Percentiles rank a stretch among this genome's conserved stretches.
phyloP scores from a whole-genome alignment of 1,284 basidiomycete species.

The Thecaphora thlaspeos region DNA sequence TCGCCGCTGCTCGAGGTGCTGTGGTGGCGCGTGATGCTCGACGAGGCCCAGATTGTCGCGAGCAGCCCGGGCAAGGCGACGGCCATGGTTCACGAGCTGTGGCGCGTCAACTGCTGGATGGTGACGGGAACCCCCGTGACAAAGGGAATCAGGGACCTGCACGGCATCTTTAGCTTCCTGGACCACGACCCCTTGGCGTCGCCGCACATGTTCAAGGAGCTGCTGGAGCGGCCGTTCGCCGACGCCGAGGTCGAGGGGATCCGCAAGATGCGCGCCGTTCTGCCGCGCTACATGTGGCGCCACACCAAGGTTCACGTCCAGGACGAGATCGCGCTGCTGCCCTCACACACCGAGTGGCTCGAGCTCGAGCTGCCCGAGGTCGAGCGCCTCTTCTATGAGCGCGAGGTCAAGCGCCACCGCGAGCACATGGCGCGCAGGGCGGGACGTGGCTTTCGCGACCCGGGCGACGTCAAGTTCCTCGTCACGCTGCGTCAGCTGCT shows the following conservation, averaged over 20 bases:
- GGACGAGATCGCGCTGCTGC: constrained; percentile 30
- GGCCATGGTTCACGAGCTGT: constrained; percentile 36
- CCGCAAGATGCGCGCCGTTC: constrained; percentile 20
- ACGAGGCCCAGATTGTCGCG: constrained; percentile 42
- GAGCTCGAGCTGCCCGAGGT: constrained; percentile 34
- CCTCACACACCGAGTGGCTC: constrained; percentile 21
- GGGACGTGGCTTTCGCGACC: constrained; percentile 7
- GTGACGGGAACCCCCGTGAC: constrained; percentile 37
- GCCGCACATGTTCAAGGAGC: constrained; percentile 25
- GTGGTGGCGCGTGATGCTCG: constrained; percentile 38
- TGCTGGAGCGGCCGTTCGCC: constrained; percentile 31
- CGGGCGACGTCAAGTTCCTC: constrained; percentile 21
- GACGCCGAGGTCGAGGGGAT: constrained; percentile 33
- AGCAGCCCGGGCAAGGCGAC: constrained; percentile 26
- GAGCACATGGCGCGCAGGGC: constrained; percentile 16
- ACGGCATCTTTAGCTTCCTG: constrained; percentile 36
- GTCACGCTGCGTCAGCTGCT: constrained; percentile 35
- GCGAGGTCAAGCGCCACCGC: constrained; percentile 27
- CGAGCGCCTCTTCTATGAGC: constrained; percentile 39
- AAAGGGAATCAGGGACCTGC: constrained; percentile 35
- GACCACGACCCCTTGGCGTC: constrained; percentile 35
- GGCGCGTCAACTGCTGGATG: constrained; percentile 44
- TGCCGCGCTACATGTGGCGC: constrained; percentile 38
- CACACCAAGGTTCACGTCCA: constrained; percentile 38
- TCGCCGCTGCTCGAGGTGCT: constrained; percentile 38